Evolutionary conservation across 2,329 filamentous ascomycete genomes (phyloP).

Genomic region (Tetracladium maxilliforme): DNA sequence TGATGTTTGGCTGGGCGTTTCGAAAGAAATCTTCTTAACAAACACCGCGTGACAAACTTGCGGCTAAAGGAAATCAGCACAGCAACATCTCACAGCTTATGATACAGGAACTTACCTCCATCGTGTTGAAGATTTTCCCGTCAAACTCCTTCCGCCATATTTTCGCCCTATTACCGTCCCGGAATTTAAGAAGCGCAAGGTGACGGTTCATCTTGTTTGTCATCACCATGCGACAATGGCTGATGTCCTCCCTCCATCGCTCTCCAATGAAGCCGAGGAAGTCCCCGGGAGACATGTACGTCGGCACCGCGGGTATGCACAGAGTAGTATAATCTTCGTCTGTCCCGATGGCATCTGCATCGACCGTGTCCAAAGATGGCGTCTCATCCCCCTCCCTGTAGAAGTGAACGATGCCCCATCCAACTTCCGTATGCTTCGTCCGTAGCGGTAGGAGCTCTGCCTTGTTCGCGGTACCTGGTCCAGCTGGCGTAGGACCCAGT

Average conservation of each 20-base stretch:
- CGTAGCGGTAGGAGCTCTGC: constrained; percentile 62
- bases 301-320: constrained; percentile 88
- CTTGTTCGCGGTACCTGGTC: constrained; percentile 64
- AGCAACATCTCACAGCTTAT: constrained; percentile 1
- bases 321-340: constrained; percentile 64
- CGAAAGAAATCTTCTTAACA: constrained; percentile 80
- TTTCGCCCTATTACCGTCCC: constrained; percentile 56
- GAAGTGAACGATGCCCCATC: constrained; percentile 88
- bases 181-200: constrained; percentile 91
- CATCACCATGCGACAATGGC: constrained; percentile 88
- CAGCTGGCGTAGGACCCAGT: constrained; percentile 24
- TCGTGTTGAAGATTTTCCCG: constrained; percentile 81
- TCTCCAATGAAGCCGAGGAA: constrained; percentile 87
- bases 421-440: constrained; percentile 59
- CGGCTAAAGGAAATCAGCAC: constrained; percentile 33
- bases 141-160: constrained; percentile 81
- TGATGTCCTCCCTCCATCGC: constrained; percentile 71
- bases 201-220: constrained; percentile 82
- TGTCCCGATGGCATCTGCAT: constrained; percentile 5
- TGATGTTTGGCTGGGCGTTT: constrained; percentile 33
- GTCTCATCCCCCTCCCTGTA: constrained; percentile 77
- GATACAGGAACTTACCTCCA: constrained; percentile 50
- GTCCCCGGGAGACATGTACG: constrained; percentile 81
- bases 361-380: constrained; percentile 34
- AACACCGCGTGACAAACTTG: constrained; percentile 94